phyloP scores from a whole-genome alignment of 192 early-diverging fungal species.

The Backusella morwellensis region DNA sequence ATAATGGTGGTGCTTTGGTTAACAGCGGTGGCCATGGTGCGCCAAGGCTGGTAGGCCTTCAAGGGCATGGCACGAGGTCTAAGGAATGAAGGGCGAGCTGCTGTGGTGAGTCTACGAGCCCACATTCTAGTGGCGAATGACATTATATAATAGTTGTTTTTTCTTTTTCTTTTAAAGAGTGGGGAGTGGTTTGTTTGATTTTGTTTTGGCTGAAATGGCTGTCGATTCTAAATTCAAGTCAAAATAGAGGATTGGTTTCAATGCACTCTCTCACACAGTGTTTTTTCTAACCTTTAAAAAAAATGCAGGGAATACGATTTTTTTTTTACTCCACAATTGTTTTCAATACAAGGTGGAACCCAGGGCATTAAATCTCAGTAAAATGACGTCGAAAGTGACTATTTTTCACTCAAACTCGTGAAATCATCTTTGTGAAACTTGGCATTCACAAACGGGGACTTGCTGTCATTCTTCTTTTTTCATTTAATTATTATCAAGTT shows the following conservation, averaged over 20 bases:
- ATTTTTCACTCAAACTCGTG: background rate
- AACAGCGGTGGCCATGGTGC: conserved; percentile 32
- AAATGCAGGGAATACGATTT: conserved; percentile 7
- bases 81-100: conserved; percentile 13
- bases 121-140: conserved; percentile 36
- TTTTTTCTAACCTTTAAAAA: background rate
- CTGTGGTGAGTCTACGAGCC: conserved; percentile 22
- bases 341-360: conserved; percentile 10
- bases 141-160: conserved; percentile 15
- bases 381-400: conserved; percentile 5
- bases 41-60: conserved; percentile 18
- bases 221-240: background rate
- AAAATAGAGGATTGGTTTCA: background rate
- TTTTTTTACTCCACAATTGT: conserved; percentile 5
- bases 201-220: background rate
- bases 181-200: background rate
- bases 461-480: too few species aligned
- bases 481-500: too few species aligned
- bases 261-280: background rate
- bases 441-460: background rate
- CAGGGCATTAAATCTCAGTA: conserved; percentile 11
- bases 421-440: background rate
- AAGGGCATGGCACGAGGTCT: conserved; percentile 5
- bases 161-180: conserved; percentile 8
- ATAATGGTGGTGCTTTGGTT: conserved; percentile 31